Base-by-base conservation (phyloP, 768 basidiomycete species). In the Pleurotus eryngii region DNA sequence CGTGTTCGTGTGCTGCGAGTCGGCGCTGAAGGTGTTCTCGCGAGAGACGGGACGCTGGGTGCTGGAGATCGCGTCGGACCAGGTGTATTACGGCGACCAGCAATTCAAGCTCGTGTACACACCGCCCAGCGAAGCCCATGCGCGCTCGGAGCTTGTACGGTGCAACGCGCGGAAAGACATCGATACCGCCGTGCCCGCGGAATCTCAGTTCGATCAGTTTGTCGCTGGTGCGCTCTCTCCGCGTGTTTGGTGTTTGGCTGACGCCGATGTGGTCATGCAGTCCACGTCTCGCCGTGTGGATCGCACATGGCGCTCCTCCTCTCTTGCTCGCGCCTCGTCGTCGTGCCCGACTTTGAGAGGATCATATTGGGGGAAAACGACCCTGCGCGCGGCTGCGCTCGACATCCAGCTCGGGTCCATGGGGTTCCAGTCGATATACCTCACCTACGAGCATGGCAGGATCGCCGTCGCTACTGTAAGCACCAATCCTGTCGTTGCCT, bases 1-100 rank as follows among this genome's bases (percentile, higher is more conserved):
- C 64, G 79, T 82, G 0, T 84, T 91, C 63, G 67, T 92, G 22
- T 87, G 84, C 50, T 81, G 81, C 5, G 64, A 64, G 1, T 60
- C 63, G 17, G 67, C 72, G 7, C 63, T 91, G 37, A 76, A 84
- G 8, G 73, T 86, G 8, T 89, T 84, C 59, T 76, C 77, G 24
- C 76, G 86, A 22, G 65, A 68, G 17, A 74, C 73, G 0, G 82
- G 81, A n/a, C 65, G 67, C 3, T 64, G 75, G 46, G 73, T 83
- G 6, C 65, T 84, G 46, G 73, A 79, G 27, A 59, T 83, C 4
- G 66, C 76, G 4, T 71, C 76, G 1, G 64, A 66, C n/a, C 65
- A 70, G 11, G 46, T 68, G 30, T 65, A 70, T 18, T 76, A 71
- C 55, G 74, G 30, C 30, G 30, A 35, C 30, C 30, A 35, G 30